Evolutionary conservation across 805 yeast species (phyloP), one percentile per base, ranked within the genome.

Genomic region (Wickerhamomyces ciferrii): DNA sequence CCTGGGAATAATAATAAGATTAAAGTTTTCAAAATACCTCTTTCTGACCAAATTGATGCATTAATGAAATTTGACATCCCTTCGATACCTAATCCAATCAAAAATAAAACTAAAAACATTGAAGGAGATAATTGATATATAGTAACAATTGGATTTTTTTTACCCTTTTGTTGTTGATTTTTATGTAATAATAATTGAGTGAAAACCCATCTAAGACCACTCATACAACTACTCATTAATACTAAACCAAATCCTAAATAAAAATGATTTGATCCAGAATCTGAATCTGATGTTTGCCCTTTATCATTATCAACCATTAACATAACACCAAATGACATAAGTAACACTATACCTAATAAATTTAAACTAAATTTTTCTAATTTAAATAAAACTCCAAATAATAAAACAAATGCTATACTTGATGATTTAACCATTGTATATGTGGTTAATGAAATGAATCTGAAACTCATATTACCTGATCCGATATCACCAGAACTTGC

Each of bases 401-500:
- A 55, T 23, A 94, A 69, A 31, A 94, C 99, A 72, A 94, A 94
- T 27, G 91, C 84, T 43, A 94, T 75, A 15, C 92, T 79, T 7
- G 94, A 82, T 1, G 97, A 86, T 62, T 94, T 94, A 48, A 94
- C 81, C 89, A 92, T 90, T 9, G 98, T 92, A 65, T 91, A 94
- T 41, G 91, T 77, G 17, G 91, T 81, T 52, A 94, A 71, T 1
- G 96, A 79, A 41, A 94, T 85, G 59, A 79, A 83, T 52, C 84
- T 73, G 56, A 91, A 79, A 24, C 96, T 84, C 31, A 84, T 80
- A 64, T 94, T 94, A 27, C 96, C 92, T 52, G 90, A 73, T 1
- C 99, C 98, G 53, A 94, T 90, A 65, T 94, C 99, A 17, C 96
- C 92, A 2, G 96, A 89, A 2, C 91, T 79, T 0, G 97, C 94